Percentiles rank a stretch among this genome's conserved stretches.
Conservation (phyloP, 495 filamentous ascomycete genomes). For the Penicillium soppii region DNA sequence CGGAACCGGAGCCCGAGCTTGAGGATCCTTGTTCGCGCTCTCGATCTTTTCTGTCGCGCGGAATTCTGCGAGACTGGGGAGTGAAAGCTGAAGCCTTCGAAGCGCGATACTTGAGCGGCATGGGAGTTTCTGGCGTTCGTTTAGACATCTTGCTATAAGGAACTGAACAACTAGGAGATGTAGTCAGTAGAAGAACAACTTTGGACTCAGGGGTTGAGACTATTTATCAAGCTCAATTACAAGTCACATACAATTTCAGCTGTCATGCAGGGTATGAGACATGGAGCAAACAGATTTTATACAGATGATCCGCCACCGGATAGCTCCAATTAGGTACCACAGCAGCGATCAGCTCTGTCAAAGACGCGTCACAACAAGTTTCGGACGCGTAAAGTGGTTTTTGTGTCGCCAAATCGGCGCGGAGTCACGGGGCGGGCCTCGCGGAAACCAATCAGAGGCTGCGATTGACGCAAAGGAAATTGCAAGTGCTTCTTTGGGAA, state of each 20-base stretch:
- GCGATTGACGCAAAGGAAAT: slow-evolving; percentile 6
- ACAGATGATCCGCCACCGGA: slow-evolving; percentile 1
- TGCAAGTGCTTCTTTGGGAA: not conserved
- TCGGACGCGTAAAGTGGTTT: slow-evolving; percentile 38
- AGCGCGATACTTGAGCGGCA: slow-evolving; percentile 48
- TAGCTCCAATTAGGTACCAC: slow-evolving; percentile 15
- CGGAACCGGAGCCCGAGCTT: not conserved
- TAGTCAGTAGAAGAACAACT: not conserved
- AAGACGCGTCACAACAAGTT: slow-evolving; percentile 36
- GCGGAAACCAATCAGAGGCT: slow-evolving; percentile 18
- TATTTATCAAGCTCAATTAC: slow-evolving; percentile 6
- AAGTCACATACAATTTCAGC: not conserved
- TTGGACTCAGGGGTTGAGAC: slow-evolving; percentile 15
- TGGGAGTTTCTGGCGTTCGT: slow-evolving; percentile 29
- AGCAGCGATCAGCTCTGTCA: not conserved
- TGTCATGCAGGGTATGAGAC: slow-evolving; percentile 8
- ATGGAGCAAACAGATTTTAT: not conserved
- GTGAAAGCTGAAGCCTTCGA: slow-evolving; percentile 30
- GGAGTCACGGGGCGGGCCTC: slow-evolving; percentile 41
- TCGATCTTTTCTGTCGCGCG: slow-evolving; percentile 13
- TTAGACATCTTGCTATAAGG: slow-evolving; percentile 43
- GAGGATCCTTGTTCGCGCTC: too few species aligned
- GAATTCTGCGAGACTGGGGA: slow-evolving; percentile 8
- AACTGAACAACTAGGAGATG: too few species aligned
- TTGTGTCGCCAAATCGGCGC: slow-evolving; percentile 41